Percentiles rank a stretch among this genome's conserved stretches.
Evolutionary conservation across 257 asterid species (phyloP).

Genomic region (Nicotiana sylvestris): DNA sequence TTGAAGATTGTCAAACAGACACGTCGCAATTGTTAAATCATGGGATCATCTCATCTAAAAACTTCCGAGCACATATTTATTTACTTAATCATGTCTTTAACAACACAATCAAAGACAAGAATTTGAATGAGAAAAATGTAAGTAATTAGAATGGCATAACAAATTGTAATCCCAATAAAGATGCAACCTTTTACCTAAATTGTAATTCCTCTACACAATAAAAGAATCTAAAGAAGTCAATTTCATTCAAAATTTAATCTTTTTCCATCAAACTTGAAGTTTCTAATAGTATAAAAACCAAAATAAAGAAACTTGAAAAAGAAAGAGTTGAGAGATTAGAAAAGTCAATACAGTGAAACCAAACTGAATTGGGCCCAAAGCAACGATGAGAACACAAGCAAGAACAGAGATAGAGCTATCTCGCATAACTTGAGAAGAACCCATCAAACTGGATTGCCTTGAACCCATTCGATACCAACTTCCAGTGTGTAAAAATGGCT

Average conservation of each 20-base stretch:
- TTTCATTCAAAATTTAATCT: not conserved
- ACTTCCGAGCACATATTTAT: too few species aligned
- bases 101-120: too few species aligned
- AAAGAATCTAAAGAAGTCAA: not conserved
- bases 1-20: not conserved
- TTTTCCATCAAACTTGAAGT: not conserved
- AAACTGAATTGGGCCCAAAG: slow-evolving; percentile 88
- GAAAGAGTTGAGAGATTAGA: not conserved
- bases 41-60: too few species aligned
- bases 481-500: slow-evolving; percentile 88
- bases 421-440: slow-evolving; percentile 71
- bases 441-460: slow-evolving; percentile 73
- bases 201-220: not conserved
- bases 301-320: not conserved
- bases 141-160: not conserved
- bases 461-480: slow-evolving; percentile 96
- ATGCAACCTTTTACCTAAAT: not conserved
- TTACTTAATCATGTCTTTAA: too few species aligned
- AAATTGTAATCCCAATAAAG: not conserved
- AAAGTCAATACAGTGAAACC: slow-evolving; percentile 70
- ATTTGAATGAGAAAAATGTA: not conserved
- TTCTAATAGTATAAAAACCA: too few species aligned
- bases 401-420: slow-evolving; percentile 78
- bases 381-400: slow-evolving; percentile 88
- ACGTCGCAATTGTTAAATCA: too few species aligned